phyloP scores from a whole-genome alignment of 768 basidiomycete genomes.

The Astraeus odoratus region DNA sequence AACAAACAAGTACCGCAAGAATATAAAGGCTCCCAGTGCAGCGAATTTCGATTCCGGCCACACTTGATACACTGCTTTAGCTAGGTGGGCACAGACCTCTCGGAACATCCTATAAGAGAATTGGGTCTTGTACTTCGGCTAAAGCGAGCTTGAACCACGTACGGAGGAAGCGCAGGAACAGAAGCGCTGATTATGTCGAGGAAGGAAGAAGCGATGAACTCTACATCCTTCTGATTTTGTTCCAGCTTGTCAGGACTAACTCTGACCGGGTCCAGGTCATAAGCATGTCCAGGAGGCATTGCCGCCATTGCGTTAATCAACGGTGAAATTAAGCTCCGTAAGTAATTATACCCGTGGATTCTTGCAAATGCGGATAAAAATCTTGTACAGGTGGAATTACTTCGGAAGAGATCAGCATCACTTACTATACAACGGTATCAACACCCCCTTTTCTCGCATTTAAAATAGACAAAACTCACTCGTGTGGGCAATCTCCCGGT shows the following conservation, averaged over 20 bases:
- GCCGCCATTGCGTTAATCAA: slow-evolving; percentile 68
- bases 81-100: slow-evolving; percentile 80
- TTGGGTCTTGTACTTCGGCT: not conserved
- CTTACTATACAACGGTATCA: slow-evolving; percentile 42
- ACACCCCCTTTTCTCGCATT: not conserved
- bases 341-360: slow-evolving; percentile 88
- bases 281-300: slow-evolving; percentile 67
- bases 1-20: slow-evolving; percentile 53
- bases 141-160: slow-evolving; percentile 24
- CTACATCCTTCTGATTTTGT: slow-evolving; percentile 65
- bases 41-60: slow-evolving; percentile 80
- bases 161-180: slow-evolving; percentile 67
- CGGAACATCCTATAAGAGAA: slow-evolving; percentile 61
- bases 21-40: slow-evolving; percentile 86
- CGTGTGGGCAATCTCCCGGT: slow-evolving; percentile 73
- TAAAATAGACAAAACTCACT: slow-evolving; percentile 35
- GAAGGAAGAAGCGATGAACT: slow-evolving; percentile 69
- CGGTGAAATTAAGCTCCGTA: slow-evolving; percentile 73
- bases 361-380: slow-evolving; percentile 82
- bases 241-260: slow-evolving; percentile 51
- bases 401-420: slow-evolving; percentile 77
- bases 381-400: slow-evolving; percentile 82
- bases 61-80: slow-evolving; percentile 64
- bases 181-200: slow-evolving; percentile 70
- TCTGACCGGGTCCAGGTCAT: slow-evolving; percentile 70